Evolutionary conservation across 2,329 filamentous ascomycete genomes (phyloP).

Genomic region (Thielaviopsis euricoi): DNA sequence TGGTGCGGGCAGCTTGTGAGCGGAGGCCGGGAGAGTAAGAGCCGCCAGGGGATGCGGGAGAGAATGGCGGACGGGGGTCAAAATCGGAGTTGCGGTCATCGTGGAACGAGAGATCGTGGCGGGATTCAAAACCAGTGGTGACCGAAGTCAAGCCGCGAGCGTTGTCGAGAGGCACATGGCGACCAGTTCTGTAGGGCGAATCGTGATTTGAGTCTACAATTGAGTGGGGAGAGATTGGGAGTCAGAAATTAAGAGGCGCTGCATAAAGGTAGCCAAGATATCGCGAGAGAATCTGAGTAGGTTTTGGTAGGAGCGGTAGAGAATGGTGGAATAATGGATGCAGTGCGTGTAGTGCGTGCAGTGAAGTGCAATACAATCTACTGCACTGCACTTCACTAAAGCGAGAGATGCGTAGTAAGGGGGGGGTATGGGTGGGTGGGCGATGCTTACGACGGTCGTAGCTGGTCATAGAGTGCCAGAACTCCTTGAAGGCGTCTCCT

Average conservation of each 20-base stretch:
- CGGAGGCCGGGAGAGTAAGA: conserved; percentile 86
- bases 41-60: conserved; percentile 39
- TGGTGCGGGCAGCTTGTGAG: conserved; percentile 53
- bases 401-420: no score
- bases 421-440: background rate
- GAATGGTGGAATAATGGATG: no score
- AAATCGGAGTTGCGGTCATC: conserved; percentile 30
- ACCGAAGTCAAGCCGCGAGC: conserved; percentile 73
- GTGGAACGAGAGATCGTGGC: conserved; percentile 63
- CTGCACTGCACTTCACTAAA: background rate
- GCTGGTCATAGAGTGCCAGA: conserved; percentile 85
- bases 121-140: conserved; percentile 77
- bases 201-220: conserved; percentile 71
- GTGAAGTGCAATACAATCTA: background rate
- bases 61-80: conserved; percentile 20
- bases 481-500: conserved; percentile 61
- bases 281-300: no score
- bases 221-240: background rate
- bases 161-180: conserved; percentile 76
- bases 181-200: conserved; percentile 79
- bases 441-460: conserved; percentile 45
- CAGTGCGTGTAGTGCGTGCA: no score
- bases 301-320: no score
- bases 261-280: no score
- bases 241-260: no score